Conservation (phyloP, 768 basidiomycete genomes). For the Clathrus columnatus region DNA sequence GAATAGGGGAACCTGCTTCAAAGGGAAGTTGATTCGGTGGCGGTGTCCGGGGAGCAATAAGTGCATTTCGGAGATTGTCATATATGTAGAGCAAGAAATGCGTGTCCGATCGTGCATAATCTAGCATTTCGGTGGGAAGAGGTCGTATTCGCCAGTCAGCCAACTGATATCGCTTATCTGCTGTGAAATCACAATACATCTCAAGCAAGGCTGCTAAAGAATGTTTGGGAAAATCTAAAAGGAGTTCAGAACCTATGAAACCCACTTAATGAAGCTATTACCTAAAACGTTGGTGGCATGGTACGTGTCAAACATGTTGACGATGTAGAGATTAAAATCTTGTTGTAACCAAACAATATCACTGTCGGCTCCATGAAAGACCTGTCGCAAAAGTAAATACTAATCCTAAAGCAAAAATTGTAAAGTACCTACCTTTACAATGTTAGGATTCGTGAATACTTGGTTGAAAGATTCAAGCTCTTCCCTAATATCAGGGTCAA, state of each 20-base stretch:
- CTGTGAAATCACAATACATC: conserved; percentile 81
- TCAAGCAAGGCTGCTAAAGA: conserved; percentile 77
- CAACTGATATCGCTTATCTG: conserved; percentile 94
- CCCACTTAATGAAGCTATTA: conserved; percentile 21
- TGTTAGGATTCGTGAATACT: conserved; percentile 73
- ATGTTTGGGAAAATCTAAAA: conserved; percentile 69
- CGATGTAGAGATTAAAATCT: conserved; percentile 88
- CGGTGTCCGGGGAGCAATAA: conserved; percentile 90
- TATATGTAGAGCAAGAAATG: conserved; percentile 92
- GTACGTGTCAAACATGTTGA: conserved; percentile 95
- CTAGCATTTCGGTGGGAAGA: conserved; percentile 78
- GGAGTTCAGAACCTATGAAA: neutral
- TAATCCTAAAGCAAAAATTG: neutral
- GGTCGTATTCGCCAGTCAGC: conserved; percentile 98
- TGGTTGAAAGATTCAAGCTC: conserved; percentile 71
- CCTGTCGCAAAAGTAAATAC: conserved; percentile 32
- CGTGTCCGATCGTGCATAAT: conserved; percentile 92
- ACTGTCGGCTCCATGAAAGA: conserved; percentile 90
- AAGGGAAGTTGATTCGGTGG: conserved; percentile 73
- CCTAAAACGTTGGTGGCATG: conserved; percentile 86
- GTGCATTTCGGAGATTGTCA: conserved; percentile 80
- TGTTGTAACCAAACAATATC: conserved; percentile 96
- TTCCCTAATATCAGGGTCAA: conserved; percentile 51
- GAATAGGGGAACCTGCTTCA: conserved; percentile 44
- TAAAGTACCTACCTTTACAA: conserved; percentile 61